These are phyloP conservation scores for Monosporascus sp. DNA, from an alignment of 2,329 filamentous ascomycete genomes.

Conservation along the genomic window DNA sequence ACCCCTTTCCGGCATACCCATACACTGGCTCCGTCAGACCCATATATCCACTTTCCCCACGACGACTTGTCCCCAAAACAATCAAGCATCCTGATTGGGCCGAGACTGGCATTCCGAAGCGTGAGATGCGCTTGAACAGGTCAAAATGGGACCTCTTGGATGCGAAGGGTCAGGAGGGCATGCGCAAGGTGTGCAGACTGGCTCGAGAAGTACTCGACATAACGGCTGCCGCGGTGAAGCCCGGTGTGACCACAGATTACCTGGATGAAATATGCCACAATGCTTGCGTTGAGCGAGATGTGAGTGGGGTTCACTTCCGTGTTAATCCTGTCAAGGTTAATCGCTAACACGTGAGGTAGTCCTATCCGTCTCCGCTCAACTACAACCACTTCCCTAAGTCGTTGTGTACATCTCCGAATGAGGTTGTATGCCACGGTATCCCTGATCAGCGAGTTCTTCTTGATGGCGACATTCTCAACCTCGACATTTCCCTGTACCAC, in stretches of 20 bases:
- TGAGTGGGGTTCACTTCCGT: conserved; percentile 33
- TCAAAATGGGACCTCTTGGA: conserved; percentile 61
- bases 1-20: conserved; percentile 64
- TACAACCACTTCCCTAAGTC: conserved; percentile 96
- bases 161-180: conserved; percentile 61
- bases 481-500: conserved; percentile 89
- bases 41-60: conserved; percentile 58
- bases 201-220: conserved; percentile 70
- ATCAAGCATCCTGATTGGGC: conserved; percentile 65
- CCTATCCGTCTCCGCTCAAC: conserved; percentile 87
- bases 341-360: conserved; percentile 40
- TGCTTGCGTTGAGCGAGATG: conserved; percentile 67
- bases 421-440: conserved; percentile 96
- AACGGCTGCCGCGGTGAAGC: conserved; percentile 60
- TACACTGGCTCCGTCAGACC: conserved; percentile 63
- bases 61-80: conserved; percentile 51
- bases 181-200: conserved; percentile 68
- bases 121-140: conserved; percentile 38
- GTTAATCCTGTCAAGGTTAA: too few relatives aligned
- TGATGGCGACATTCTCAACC: conserved; percentile 93
- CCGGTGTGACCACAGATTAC: conserved; percentile 70
- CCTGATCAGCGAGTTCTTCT: conserved; percentile 78
- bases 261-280: conserved; percentile 73
- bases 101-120: conserved; percentile 52
- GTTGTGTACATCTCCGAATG: conserved; percentile 88